Base-by-base conservation (phyloP, 2,329 filamentous ascomycete species). In the Dactylellina haptotyla region DNA sequence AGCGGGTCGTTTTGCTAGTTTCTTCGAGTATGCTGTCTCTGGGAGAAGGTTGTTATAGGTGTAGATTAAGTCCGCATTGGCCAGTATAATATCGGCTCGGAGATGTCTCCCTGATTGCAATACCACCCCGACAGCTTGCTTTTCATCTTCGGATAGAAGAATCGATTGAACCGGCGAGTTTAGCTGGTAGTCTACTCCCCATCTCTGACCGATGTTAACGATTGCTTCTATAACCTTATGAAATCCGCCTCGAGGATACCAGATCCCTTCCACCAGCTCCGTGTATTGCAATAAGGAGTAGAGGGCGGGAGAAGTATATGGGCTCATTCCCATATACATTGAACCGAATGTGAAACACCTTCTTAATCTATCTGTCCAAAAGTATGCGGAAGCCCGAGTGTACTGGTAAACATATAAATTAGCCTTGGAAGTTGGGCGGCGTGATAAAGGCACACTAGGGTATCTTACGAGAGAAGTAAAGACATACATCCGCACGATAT, bases 321-420 rank as follows among this genome's bases (percentile, higher is more conserved):
- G 90, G 62, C 85, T 88, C 90, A 92, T 92, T 0, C 90, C 90
- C 87, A 92, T 90, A 78, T 93, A 92, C 90, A 92, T 93, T 77
- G 88, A 91, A 20, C 87, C 89, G 80, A 92, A 92, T 0, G 90
- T 92, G 76, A 92, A 92, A 0, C 90, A 89, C 25, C 89, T 82
- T 72, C 90, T 83, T 77, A 92, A 78, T 66, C 89, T 83, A 78
- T 92, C 89, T 0, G 88, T 89, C 83, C 83, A 85, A 79, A 92
- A 92, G 77, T 92, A 92, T 73, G 84, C 84, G 25, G 85, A 83
- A 2, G 89, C 87, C 26, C 90, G 82, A 4, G 83, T 83, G 82
- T 88, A 92, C 73, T 73, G 25, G 9, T 16, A 4, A 25, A 32
- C 28, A 25, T 12, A 37, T 43, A n/a, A 12, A 50, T 46, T 39